Evolutionary conservation across 345 rosid species (phyloP).

Genomic region (Salix dunnii): DNA sequence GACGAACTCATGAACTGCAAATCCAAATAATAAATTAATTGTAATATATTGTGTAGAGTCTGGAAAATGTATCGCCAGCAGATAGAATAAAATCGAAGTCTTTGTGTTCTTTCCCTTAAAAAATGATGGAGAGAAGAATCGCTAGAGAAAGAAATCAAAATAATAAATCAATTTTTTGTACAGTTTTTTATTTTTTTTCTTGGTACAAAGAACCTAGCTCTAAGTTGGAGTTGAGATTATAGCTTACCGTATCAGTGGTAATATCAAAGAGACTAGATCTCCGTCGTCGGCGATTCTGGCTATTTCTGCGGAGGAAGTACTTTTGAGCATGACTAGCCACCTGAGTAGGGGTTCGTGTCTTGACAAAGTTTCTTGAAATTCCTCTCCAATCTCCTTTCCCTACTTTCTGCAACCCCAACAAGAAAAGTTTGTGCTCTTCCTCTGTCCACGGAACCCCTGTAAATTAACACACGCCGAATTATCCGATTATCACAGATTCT

Average conservation of each 20-base stretch:
- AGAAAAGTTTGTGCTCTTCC: constrained; percentile 63
- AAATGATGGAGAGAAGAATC: not conserved
- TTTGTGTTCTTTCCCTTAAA: not conserved
- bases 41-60: no score
- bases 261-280: constrained; percentile 77
- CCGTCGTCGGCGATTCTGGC: constrained; percentile 65
- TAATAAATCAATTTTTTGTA: no score
- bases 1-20: constrained; percentile 35
- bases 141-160: no score
- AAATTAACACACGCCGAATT: not conserved
- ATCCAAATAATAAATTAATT: not conserved
- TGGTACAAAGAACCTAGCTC: not conserved
- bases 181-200: no score
- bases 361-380: constrained; percentile 69
- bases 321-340: constrained; percentile 88
- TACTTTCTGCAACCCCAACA: constrained; percentile 60
- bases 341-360: constrained; percentile 76
- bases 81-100: not conserved
- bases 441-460: constrained; percentile 83
- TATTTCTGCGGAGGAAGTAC: constrained; percentile 63
- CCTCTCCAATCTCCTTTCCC: constrained; percentile 91
- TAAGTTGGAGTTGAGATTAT: not conserved
- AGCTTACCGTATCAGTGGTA: constrained; percentile 49
- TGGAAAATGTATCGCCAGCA: not conserved
- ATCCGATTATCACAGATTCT: not conserved